phyloP scores from a whole-genome alignment of 2,329 filamentous ascomycete genomes.

The Spiromastix sp. region DNA sequence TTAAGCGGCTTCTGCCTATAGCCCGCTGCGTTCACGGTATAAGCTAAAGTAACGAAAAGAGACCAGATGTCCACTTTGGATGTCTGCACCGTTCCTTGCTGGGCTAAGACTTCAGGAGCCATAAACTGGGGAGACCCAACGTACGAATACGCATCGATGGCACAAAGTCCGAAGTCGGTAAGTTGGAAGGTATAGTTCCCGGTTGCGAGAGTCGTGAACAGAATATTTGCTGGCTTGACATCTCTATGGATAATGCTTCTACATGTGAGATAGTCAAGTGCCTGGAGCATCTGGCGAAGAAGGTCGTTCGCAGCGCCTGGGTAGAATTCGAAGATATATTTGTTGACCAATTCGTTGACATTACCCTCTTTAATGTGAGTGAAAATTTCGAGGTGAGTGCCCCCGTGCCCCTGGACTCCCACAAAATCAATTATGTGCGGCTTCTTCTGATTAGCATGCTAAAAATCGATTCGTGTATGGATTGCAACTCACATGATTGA shows the following conservation, averaged over 20 bases:
- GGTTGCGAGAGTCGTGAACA: constrained; percentile 4
- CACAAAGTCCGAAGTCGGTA: constrained; percentile 12
- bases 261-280: constrained; percentile 13
- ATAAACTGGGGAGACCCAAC: constrained; percentile 8
- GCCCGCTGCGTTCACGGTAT: constrained; percentile 9
- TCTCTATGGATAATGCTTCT: constrained; percentile 9
- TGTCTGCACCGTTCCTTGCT: constrained; percentile 7
- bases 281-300: background rate
- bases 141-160: background rate
- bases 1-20: background rate
- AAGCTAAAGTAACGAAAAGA: constrained; percentile 16
- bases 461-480: background rate
- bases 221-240: constrained; percentile 13
- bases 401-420: background rate
- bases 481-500: constrained; percentile 1
- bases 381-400: constrained; percentile 2
- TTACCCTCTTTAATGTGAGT: constrained; percentile 9
- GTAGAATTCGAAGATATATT: constrained; percentile 15
- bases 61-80: constrained; percentile 19
- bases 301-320: constrained; percentile 5
- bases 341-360: constrained; percentile 11
- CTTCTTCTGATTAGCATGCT: constrained; percentile 1
- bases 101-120: constrained; percentile 1
- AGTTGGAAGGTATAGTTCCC: constrained; percentile 13
- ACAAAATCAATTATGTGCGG: constrained; percentile 13